These are phyloP conservation scores for Tetracentron sinense DNA, from an alignment of 164 flowering plant genomes.

Conservation along the genomic window DNA sequence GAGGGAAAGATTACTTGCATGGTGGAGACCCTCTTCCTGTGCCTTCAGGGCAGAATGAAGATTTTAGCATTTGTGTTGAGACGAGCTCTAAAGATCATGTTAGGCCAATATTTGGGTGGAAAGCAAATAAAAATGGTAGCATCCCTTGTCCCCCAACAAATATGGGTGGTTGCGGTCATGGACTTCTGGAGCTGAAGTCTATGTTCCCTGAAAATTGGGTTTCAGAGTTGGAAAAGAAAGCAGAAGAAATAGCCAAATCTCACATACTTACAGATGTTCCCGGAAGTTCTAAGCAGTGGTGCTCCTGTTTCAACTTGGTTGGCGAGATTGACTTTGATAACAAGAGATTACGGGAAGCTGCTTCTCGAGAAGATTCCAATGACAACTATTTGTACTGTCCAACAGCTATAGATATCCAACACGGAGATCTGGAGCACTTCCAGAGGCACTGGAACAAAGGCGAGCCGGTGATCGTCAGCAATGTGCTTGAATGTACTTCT, in stretches of 20 bases:
- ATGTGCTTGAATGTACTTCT: constrained; percentile 57
- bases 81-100: constrained; percentile 7
- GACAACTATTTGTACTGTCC: constrained; percentile 76
- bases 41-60: neutral
- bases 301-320: constrained; percentile 37
- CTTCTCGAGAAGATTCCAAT: constrained; percentile 49
- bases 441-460: constrained; percentile 81
- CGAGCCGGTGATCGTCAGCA: constrained; percentile 80
- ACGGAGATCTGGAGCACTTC: constrained; percentile 64
- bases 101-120: constrained; percentile 26
- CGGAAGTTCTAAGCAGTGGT: constrained; percentile 14
- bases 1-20: constrained; percentile 41
- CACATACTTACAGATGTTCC: constrained; percentile 16
- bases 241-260: constrained; percentile 34
- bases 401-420: constrained; percentile 40
- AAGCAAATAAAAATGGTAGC: constrained; percentile 39
- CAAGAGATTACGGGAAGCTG: constrained; percentile 39
- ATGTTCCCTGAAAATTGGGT: constrained; percentile 27
- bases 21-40: constrained; percentile 17
- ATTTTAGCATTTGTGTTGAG: neutral
- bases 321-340: constrained; percentile 16
- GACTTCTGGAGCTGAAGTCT: constrained; percentile 36
- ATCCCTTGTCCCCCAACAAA: constrained; percentile 46
- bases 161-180: constrained; percentile 47
- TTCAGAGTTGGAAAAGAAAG: constrained; percentile 38